Base-by-base conservation (phyloP, 1,284 basidiomycete species). In the Ceratobasidium sp. region DNA sequence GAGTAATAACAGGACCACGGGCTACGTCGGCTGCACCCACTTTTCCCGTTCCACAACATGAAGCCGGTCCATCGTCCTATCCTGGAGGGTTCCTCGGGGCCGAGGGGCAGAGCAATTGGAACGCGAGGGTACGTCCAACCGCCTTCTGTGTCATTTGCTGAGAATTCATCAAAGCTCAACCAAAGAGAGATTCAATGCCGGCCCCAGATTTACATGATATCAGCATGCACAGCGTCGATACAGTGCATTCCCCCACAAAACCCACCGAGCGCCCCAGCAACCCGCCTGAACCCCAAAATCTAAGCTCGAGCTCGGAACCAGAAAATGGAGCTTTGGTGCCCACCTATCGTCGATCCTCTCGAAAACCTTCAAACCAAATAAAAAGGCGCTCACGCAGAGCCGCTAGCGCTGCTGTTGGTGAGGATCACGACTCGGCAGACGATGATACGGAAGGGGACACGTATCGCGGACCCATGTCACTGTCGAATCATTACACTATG, bases 401-500 rank as follows among this genome's bases (percentile, higher is more conserved):
- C 58, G 27, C 39, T 2, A 69, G 53, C 24, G 66, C 53, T 22
- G 49, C 66, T 41, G 37, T 63, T 43, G 59, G 72, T 54, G 82
- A 82, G 37, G 83, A 84, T 61, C 22, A n/a, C 19, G 79, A 82
- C 66, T 59, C 73, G 77, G 27, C 75, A 73, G 74, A 78, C 74
- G 74, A 78, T 74, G 39, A 0, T 46, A 71, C 53, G 31, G 64
- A 74, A 71, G 65, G 53, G 34, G 51, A 34, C 43, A 51, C 34
- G 43, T 69, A 69, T 24, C 62, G 48, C 22, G 72, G 79, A 65
- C 81, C 85, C 73, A 76, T 87, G 74, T 84, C 86, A 34, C 85
- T 84, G 75, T 89, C 85, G 64, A 90, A 92, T 80, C 92, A 93
- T 79, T 93, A 92, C 80, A 93, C 91, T 0, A 69, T 69, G 66